Conservation (phyloP, 179 eudicot genomes). For the Camellia oleifera region DNA sequence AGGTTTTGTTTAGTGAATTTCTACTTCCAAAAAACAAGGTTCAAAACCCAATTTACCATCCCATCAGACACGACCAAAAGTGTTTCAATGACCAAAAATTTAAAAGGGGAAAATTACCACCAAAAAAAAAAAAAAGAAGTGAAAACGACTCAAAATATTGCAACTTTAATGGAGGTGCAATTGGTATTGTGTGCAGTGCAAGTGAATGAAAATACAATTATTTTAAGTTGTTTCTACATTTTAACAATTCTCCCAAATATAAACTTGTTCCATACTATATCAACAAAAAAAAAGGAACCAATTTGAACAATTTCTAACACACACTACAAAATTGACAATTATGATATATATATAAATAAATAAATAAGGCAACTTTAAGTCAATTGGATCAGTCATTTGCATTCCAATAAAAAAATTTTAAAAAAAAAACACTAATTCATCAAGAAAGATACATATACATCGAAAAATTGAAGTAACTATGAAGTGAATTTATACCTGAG, state of each 20-base stretch:
- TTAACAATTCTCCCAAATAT: too few species aligned
- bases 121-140: too few species aligned
- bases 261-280: not conserved
- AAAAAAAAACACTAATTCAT: not conserved
- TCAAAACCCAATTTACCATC: not conserved
- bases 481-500: conserved; percentile 48
- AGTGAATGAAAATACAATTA: too few species aligned
- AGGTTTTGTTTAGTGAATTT: not conserved
- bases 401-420: not conserved
- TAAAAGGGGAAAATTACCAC: too few species aligned
- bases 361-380: too few species aligned
- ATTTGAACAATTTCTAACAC: not conserved
- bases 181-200: too few species aligned
- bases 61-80: not conserved
- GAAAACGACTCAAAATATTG: too few species aligned
- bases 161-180: too few species aligned
- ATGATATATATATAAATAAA: not conserved
- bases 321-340: not conserved
- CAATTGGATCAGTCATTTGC: not conserved
- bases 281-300: not conserved
- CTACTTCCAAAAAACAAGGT: not conserved
- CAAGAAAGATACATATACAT: not conserved
- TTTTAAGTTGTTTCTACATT: too few species aligned
- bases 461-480: not conserved
- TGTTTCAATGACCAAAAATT: not conserved